Evolutionary conservation across 345 rosid genomes (phyloP), one percentile per base, ranked within the genome.

Genomic region (Eucalyptus cloeziana): DNA sequence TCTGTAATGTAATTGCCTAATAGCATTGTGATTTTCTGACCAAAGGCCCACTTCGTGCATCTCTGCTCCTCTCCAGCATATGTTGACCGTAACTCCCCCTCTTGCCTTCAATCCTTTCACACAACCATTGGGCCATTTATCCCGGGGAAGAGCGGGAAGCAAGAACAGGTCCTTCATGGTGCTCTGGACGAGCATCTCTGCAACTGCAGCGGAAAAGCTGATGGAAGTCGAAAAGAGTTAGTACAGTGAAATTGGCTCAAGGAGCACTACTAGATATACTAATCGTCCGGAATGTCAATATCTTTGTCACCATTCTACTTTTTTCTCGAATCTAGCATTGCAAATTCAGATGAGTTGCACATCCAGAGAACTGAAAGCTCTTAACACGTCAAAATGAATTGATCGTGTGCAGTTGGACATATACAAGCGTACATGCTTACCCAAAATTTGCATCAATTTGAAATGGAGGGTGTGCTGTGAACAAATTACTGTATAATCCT

Each of bases 381-480:
- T 37, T 19, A 37, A 37, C 45, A 37, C 4, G 3, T 76, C 45
- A 3, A 76, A 10, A 37, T 37, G 81, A 71, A 19, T 37, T 37
- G 27, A 76, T 22, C 8, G 2, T 37, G 45, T 76, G 83, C 80
- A 76, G 83, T 37, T 37, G 47, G 15, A 47, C 47, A 31, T 49
- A 62, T 64, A 13, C 56, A 45, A 67, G 85, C 19, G 12, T 13
- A 49, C 85, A 33, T 79, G 87, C 85, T 87, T 94, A 98, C 99
- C 99, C 99, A 30, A 97, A 96, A 91, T 98, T 98, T 88, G 97
- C 98, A 89, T 98, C 99, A 7, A 98, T 98, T 91, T 97, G 99
- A 93, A 98, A 98, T 43, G 99, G 99, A 8, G 99, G 99, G 89
- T 97, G 99, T 19, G 99, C 96, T 8, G 97, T 94, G 93, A 98